Percentiles rank a stretch among this genome's conserved stretches.
phyloP scores from a whole-genome alignment of 1,284 basidiomycete species.

The Lentinula novae-zelandiae region DNA sequence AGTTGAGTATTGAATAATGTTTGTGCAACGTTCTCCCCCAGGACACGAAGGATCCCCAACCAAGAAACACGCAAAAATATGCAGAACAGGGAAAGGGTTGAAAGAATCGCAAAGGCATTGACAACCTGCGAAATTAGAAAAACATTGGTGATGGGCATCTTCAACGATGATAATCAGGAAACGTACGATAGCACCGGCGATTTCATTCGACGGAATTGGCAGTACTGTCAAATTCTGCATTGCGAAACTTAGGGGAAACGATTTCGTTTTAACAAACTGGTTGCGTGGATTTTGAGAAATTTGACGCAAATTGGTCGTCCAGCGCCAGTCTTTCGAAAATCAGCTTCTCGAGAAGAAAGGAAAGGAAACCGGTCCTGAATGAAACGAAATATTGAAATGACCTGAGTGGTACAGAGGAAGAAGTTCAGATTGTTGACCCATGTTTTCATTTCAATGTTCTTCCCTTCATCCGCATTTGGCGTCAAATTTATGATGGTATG shows the following conservation, averaged over 20 bases:
- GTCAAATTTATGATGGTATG: too few species aligned
- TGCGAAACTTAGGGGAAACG: neutral
- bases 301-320: constrained; percentile 18
- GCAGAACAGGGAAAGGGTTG: constrained; percentile 44
- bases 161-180: neutral
- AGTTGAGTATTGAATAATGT: constrained; percentile 69
- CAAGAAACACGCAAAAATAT: constrained; percentile 43
- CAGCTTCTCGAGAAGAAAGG: constrained; percentile 35
- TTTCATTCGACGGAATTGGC: constrained; percentile 26
- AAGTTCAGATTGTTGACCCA: constrained; percentile 5
- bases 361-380: constrained; percentile 39
- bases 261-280: constrained; percentile 3
- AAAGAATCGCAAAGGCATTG: constrained; percentile 50
- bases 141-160: neutral
- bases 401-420: constrained; percentile 15
- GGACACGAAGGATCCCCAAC: constrained; percentile 32
- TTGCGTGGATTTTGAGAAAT: constrained; percentile 1
- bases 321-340: constrained; percentile 28
- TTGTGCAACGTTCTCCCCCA: constrained; percentile 23
- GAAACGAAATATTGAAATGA: constrained; percentile 26
- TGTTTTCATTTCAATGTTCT: neutral
- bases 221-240: constrained; percentile 6
- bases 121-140: constrained; percentile 34
- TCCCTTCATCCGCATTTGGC: neutral
- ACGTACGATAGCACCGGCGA: constrained; percentile 45